Percentiles rank a stretch among this genome's conserved stretches.
Evolutionary conservation across 225 moss, liverwort and hornwort genomes (phyloP).

Genomic region (Ulota crispa): DNA sequence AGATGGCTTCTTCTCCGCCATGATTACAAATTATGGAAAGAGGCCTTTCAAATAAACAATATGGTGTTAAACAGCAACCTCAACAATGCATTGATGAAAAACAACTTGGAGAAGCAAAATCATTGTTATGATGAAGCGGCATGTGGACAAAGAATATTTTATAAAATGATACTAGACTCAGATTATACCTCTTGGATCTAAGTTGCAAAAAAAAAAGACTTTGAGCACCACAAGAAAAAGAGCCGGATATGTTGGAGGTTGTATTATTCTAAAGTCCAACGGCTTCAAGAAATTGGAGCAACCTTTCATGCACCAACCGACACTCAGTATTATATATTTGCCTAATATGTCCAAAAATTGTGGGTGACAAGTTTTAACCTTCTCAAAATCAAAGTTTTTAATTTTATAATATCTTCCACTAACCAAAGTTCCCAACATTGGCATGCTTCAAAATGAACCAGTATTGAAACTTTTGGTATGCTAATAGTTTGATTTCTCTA

Average conservation of each 20-base stretch:
- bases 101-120: not conserved
- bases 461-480: no score
- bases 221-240: not conserved
- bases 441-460: no score
- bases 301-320: conserved; percentile 32
- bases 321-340: not conserved
- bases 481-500: no score
- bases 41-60: not conserved
- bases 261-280: not conserved
- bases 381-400: no score
- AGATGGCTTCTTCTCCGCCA: conserved; percentile 31
- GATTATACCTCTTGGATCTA: not conserved
- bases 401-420: no score
- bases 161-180: not conserved
- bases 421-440: no score
- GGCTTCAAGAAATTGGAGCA: not conserved
- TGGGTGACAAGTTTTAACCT: no score
- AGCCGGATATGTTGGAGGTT: not conserved
- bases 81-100: not conserved
- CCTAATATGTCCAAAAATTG: no score
- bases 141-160: not conserved
- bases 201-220: not conserved
- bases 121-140: not conserved
- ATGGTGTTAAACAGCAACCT: not conserved
- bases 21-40: not conserved